Conservation (phyloP, 768 basidiomycete species). For the Cubamyces lactineus region DNA sequence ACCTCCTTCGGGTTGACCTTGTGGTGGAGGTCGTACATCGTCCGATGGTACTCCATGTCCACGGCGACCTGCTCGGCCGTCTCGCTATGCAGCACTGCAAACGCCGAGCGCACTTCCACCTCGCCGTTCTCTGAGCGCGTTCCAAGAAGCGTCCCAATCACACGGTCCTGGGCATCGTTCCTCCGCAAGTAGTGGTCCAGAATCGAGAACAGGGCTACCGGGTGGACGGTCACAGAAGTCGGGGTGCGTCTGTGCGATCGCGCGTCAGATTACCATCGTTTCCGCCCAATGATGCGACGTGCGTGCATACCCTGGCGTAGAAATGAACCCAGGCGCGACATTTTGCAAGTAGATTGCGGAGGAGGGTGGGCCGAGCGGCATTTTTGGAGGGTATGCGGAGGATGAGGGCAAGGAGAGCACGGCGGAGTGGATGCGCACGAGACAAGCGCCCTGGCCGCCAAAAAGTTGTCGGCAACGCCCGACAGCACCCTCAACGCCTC, state of each 20-base stretch:
- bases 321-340: constrained; percentile 33
- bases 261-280: not conserved
- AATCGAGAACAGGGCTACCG: constrained; percentile 91
- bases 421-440: constrained; percentile 18
- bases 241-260: constrained; percentile 61
- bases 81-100: constrained; percentile 92
- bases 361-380: constrained; percentile 51
- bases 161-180: constrained; percentile 78
- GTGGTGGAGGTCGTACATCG: constrained; percentile 89
- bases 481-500: constrained; percentile 27
- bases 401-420: constrained; percentile 23
- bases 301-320: constrained; percentile 40
- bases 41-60: constrained; percentile 94
- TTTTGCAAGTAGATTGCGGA: constrained; percentile 50
- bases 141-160: constrained; percentile 95
- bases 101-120: constrained; percentile 81
- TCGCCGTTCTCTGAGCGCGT: constrained; percentile 57
- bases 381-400: constrained; percentile 35
- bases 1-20: constrained; percentile 84
- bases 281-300: not conserved
- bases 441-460: constrained; percentile 22
- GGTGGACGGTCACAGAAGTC: constrained; percentile 80
- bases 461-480: constrained; percentile 38
- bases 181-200: constrained; percentile 96
- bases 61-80: constrained; percentile 92